Evolutionary conservation across 2,329 filamentous ascomycete genomes (phyloP), one percentile per base, ranked within the genome.

Genomic region (Alternaria sp.): DNA sequence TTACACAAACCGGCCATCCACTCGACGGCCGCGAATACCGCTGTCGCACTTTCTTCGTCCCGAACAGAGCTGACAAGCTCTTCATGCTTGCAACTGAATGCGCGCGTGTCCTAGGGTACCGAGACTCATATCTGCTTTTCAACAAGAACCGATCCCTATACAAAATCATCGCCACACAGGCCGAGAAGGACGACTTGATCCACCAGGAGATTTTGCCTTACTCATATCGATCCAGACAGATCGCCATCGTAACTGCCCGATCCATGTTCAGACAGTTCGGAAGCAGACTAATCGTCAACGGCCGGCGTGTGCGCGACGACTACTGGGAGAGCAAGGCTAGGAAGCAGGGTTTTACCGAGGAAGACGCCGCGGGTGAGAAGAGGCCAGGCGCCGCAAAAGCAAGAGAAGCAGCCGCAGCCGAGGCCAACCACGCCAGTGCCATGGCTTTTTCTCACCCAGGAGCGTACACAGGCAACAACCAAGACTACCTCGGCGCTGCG

Each of bases 241-340:
- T 99, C 68, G 95, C 95, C 51, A 97, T 99, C 62, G 95, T 99
- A 41, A 98, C 95, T 0, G 95, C 95, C 29, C 88, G 92, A 65
- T 98, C 94, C 69, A 99, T 99, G 95, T 99, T 98, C 79, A 89
- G 95, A 41, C 95, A 99, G 77, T 99, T 99, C 77, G 95, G 95
- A 48, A 97, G 93, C 77, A 87, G 95, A 63, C 90, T 99, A 51
- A 95, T 99, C 64, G 88, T 91, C 34, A 91, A 93, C 71, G 95
- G 95, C 33, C 86, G 94, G 62, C 85, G 95, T 57, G 95, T 99
- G 40, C 89, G 95, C 49, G 95, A 99, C 79, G 95, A 99, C 76
- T 99, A 99, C 79, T 99, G 95, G 95, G 95, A 98, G 78, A 91
- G 90, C 73, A 98, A 98, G 79, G 95, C 95, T 7, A 86, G 91